Evolutionary conservation across 345 rosid species (phyloP), one percentile per base, ranked within the genome.

Genomic region (Boechera retrofracta): DNA sequence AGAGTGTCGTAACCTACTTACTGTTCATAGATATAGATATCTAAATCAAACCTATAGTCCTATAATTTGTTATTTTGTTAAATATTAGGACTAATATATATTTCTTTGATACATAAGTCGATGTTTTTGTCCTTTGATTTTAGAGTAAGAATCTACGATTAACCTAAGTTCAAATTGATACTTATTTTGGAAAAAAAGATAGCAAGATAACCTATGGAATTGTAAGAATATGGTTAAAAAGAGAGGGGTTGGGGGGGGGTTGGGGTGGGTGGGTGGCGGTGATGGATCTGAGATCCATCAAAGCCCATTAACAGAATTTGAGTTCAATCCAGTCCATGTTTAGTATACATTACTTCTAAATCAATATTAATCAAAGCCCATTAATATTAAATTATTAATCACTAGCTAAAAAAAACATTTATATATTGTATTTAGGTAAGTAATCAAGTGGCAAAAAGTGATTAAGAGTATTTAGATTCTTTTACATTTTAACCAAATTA

Each of bases 281-380:
- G 51, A 15, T 10, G 48, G 38, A 26, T 9, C 6, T 26, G 28
- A 26, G 53, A 53, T 16, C 39, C 64, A 69, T 16, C 28, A 54
- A 2, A 69, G 73, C 73, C 73, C 72, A 53, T 67, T 11, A 33
- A 35, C 33, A 18, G 44, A 16, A 16, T 10, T 66, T 48, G 31
- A 3, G 31, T 32, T 48, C 31, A 32, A 10, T 29, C 42, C 63
- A 58, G n/a, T 7, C 39, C 2, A 32, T 29, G 12, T 29, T 10
- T 28, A 8, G 29, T 28, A 28, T 28, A 12, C 38, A 31, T 56
- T 26, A 28, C 57, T 24, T 51, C 6, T 54, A 5, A 2, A 4
- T 53, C 24, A 10, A 24, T 9, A 45, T 45, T 5, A 28, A 28
- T 28, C 29, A 28, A 28, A 28, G 29, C 29, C 29, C 29, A 28